Conservation (phyloP, 139 green algal genomes). For the Ettlia oleoabundans region DNA sequence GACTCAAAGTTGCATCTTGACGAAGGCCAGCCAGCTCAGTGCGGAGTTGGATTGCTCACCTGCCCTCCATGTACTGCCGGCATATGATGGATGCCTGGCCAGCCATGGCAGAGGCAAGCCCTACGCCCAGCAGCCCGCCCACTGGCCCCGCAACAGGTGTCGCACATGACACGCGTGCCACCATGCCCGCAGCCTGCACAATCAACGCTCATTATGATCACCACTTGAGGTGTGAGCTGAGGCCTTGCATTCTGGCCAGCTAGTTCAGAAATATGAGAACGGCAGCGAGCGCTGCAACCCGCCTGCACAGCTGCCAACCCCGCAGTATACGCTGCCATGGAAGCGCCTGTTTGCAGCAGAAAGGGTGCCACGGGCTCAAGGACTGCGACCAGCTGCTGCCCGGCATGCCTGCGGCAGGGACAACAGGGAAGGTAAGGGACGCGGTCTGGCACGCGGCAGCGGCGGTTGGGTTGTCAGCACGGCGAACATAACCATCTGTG, state of each 20-base stretch:
- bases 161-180: conserved; percentile 68
- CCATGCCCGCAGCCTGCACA: conserved; percentile 46
- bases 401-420: background rate
- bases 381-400: background rate
- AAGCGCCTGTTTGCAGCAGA: conserved; percentile 27
- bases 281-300: background rate
- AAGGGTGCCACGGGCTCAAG: conserved; percentile 44
- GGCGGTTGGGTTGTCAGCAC: too few relatives aligned
- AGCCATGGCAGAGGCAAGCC: conserved; percentile 61
- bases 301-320: conserved; percentile 44
- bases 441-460: background rate
- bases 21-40: too few relatives aligned
- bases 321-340: conserved; percentile 41
- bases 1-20: too few relatives aligned
- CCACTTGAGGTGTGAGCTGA: too few relatives aligned
- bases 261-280: too few relatives aligned
- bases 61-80: conserved; percentile 3
- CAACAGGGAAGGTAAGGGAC: too few relatives aligned
- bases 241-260: too few relatives aligned
- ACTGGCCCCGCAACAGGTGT: conserved; percentile 63
- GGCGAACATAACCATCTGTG: too few relatives aligned
- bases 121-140: conserved; percentile 63
- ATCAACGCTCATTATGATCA: too few relatives aligned
- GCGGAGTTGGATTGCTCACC: conserved; percentile 2
- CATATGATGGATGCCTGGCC: conserved; percentile 56